Evolutionary conservation across 306 rosid species (phyloP), one percentile per base, ranked within the genome.

Genomic region (Carpinus viminea): DNA sequence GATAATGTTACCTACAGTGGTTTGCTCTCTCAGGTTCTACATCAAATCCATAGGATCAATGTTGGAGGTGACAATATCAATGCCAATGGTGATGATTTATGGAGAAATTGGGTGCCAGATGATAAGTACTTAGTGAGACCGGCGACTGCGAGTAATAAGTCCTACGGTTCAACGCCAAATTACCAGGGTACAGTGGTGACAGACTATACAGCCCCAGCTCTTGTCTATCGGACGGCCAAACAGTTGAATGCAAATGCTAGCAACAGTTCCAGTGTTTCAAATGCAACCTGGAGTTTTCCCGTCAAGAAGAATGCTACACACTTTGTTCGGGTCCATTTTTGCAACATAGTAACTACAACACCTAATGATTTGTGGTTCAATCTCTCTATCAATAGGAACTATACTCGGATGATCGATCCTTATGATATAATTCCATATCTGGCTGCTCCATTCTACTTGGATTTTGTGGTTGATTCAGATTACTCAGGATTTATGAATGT

Each of bases 241-340:
- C 20, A 0, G 48, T 11, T 28, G 28, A 56, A 1, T 0, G 3
- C 3, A 0, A 21, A 0, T 3, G 17, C 59, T 16, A 2, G 0
- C 3, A 4, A 0, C 1, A 8, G 12, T 20, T 2, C 2, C 2
- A 7, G 18, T 2, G 21, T 2, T 3, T 20, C 31, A n/a, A 80
- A 51, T 65, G 2, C 76, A 12, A 79, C 85, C 6, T 89, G 93
- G 90, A 0, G 13, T 24, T 76, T 89, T 69, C 61, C 55, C 0
- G 88, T 85, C 56, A 83, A 78, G 1, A 85, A 57, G 41, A 83
- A 81, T 17, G 2, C 18, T 4, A 46, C 10, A 9, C 41, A 86
- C 68, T 60, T 89, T 0, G 56, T 87, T 51, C 71, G 89, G 31
- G 26, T 76, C 56, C 90, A 89, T 65, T 83, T 89, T 31, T 89